Evolutionary conservation across 139 green algal species (phyloP).

Genomic region (Pseudopediastrum boryanum): DNA sequence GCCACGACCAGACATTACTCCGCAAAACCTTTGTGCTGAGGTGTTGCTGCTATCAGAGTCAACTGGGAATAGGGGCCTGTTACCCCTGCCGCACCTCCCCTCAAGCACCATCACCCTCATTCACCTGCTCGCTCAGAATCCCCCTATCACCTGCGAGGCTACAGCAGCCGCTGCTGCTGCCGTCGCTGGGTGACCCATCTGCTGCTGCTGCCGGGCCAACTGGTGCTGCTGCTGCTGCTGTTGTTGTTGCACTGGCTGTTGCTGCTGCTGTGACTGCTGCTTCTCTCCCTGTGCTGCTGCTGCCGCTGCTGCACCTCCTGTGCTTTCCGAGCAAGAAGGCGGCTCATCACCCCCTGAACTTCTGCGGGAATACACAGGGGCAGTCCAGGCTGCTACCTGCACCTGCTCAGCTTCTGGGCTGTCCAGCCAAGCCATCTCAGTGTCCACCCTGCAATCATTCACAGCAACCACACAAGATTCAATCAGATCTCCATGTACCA

Average conservation of each 20-base stretch:
- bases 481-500: no score
- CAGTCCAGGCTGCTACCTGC: slow-evolving; percentile 8
- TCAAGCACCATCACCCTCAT: no score
- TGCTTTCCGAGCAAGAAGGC: neutral
- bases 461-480: neutral
- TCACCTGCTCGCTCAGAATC: no score
- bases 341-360: neutral
- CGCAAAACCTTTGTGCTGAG: no score
- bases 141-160: neutral
- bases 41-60: neutral
- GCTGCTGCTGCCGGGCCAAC: neutral
- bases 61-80: neutral
- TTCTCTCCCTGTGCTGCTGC: slow-evolving; percentile 6
- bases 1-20: no score
- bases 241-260: neutral
- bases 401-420: neutral
- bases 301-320: neutral
- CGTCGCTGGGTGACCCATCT: neutral
- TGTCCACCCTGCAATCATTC: neutral
- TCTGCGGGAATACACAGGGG: slow-evolving; percentile 23
- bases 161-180: slow-evolving; percentile 14
- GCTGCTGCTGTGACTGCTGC: neutral
- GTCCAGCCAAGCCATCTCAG: slow-evolving; percentile 8
- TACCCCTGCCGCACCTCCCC: slow-evolving; percentile 15
- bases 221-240: slow-evolving; percentile 20